Evolutionary conservation across 306 rosid species (phyloP), one percentile per base, ranked within the genome.

Genomic region (Casuarina glauca): DNA sequence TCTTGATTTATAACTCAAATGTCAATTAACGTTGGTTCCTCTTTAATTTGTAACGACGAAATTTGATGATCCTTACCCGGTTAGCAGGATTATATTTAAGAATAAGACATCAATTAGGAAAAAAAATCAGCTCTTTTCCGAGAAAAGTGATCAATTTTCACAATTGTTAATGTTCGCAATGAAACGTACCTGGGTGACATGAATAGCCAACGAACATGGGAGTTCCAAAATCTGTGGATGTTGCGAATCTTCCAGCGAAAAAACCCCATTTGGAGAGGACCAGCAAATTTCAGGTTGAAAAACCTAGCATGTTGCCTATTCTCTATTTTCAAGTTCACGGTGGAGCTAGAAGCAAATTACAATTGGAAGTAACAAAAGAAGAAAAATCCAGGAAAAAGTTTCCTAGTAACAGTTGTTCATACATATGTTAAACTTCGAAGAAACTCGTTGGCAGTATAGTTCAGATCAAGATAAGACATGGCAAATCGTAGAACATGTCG

Each of bases 381-480:
- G 9, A n/a, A 66, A 66, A 66, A 5, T 41, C 13, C 32, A n/a
- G 50, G 7, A 32, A 66, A 16, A 17, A 15, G 71, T 16, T 8
- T 26, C 32, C 32, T 26, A 26, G 32, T 26, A 26, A 26, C 41
- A 38, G 15, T 16, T 16, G 7, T 17, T 42, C n/a, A 66, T 19
- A 78, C 13, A 44, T 42, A 57, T 60, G 73, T 71, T 55, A 70
- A 26, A 39, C 64, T 67, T 76, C 83, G 78, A 88, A 45, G 72
- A 38, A 45, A 77, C 35, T 54, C 48, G 74, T 74, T 53, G 81
- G 68, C 38, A 76, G 46, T 9, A 76, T 42, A 9, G 54, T 72
- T 35, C 71, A 73, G 11, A 64, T 53, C 17, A 77, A 74, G 32
- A 49, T 11, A 64, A 68, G 58, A 6, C 52, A 71, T 35, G 55